Base-by-base conservation (phyloP, 2,329 filamentous ascomycete species). In the Phialemonium atrogriseum region DNA sequence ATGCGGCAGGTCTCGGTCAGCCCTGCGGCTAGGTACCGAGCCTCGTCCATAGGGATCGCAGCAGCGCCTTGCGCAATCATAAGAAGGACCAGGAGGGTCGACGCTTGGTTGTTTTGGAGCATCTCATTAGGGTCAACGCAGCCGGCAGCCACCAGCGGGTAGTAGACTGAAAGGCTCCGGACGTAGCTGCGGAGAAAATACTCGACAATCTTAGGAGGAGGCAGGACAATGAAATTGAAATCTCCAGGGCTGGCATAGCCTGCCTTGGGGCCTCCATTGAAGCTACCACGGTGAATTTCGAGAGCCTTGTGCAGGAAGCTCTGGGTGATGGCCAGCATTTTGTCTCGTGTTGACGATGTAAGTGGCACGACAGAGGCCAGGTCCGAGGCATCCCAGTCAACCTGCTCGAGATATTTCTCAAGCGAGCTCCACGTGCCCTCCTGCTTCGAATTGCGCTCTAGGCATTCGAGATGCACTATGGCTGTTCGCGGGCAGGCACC, bases 31-130 rank as follows among this genome's bases (percentile, higher is more conserved):
- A 84, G 59, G 50, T 72, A 76, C 24, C 77, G 64, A 2, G 78
- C 77, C 54, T 82, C 78, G 1, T 71, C 61, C 23, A 71, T 76
- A 4, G 77, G 73, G 30, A 80, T 73, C n/a, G 70, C 67, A 35
- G 76, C 73, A 8, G 79, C 78, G 11, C 79, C 80, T 44, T 81
- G 77, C 1, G 79, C 78, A 34, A 84, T 79, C 78, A 84, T 83
- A 49, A 84, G 68, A 14, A 84, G 59, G 1, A 84, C 68, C 10
- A 84, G 59, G 18, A 84, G 54, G 22, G 74, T 80, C 1, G 77
- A 75, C 1, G 77, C 73, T 41, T 77, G 72, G 44, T 77, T 78
- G 45, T 78, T 76, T 42, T 73, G 64, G 49, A 84, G 68, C 54
- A 83, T 65, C 48, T 78, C 73, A 41, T 83, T 83, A 7, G 76